Evolutionary conservation across 192 early-diverging fungal genomes (phyloP), one percentile per base, ranked within the genome.

Genomic region (Podila verticillata): DNA sequence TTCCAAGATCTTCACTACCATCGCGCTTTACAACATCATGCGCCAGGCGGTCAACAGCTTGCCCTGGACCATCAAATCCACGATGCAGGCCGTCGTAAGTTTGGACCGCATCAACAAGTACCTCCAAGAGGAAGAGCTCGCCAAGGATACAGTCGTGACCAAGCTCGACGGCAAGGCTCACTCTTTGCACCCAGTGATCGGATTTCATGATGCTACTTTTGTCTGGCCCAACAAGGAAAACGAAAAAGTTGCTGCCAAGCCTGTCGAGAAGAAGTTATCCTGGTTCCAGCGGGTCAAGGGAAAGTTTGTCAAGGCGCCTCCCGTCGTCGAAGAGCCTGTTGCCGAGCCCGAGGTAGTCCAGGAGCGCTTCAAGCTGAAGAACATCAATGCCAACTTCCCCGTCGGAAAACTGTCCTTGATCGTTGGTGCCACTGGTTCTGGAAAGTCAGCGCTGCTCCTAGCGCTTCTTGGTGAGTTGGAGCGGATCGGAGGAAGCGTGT

Each of bases 381-480:
- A 94, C 66, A 68, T 96, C 17, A 86, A 89, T 68, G 70, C 92
- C 31, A 72, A 69, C 7, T 93, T 98, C 84, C 91, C 92, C 7
- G 54, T 70, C 24, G 88, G 89, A 26, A 89, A 92, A 57, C 85
- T 96, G 3, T 92, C 92, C 12, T 83, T 97, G 26, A 74, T 99
- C 29, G 91, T 89, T 44, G 97, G 97, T 6, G 85, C 94, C 15
- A 97, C 96, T 13, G 97, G 95, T 4, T 84, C 88, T 31, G 97
- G 97, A 31, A 99, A 99, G 79, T 89, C 92, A 9, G 92, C 91
- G 17, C 81, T 99, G 47, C 73, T 97, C 17, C 63, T 91, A 15
- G 93, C 95, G 57, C 87, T 97, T 29, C 83, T 97, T 9, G 95
- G 95, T 22, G 96, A 97, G 84, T 92, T 96, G 65, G 80, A 85